Base-by-base conservation (phyloP, 2,329 filamentous ascomycete genomes). In the Trichoderma sp. region DNA sequence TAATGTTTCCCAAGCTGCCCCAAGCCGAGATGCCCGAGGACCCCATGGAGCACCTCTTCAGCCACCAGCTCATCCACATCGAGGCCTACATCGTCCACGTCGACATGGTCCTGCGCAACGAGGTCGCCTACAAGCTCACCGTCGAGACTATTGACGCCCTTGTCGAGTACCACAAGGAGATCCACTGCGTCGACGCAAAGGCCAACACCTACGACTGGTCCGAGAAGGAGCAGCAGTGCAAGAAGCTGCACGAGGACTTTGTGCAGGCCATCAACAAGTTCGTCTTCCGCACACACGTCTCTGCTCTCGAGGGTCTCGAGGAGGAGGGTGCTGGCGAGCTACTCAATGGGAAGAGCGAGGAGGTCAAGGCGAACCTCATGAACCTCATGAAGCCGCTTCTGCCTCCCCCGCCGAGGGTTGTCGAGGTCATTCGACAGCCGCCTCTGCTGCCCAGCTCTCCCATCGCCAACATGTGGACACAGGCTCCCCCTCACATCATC, bases 41-140 rank as follows among this genome's bases (percentile, higher is more conserved):
- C 59, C 86, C 97, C 75, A 87, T 95, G 76, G 94, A 98, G 83
- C 93, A 93, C 74, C 85, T 98, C 74, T 94, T 93, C 88, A 97
- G 97, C 88, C 96, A 95, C 83, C 92, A 97, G 85, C 89, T 98
- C 79, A 86, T 98, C 79, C 94, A 98, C 81, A 86, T 98, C 77
- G 95, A 98, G 84, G 96, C 96, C 67, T 99, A 99, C 82, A 95
- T 98, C 77, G 96, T 99, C 73, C 95, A 98, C 82, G 94, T 99
- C 82, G 96, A 99, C 85, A 97, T 98, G 94, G 95, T 99, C 73
- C 90, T 97, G 78, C 92, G 95, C 83, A 96, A 97, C 81, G 96
- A 98, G 85, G 94, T 99, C 79, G 96, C 95, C 76, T 98, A 95
- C 88, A 99, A 99, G 88, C 88, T 99, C 79, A 98, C 95, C 28